Conservation (phyloP, 805 yeast species). For the Zygosaccharomyces bisporus region DNA sequence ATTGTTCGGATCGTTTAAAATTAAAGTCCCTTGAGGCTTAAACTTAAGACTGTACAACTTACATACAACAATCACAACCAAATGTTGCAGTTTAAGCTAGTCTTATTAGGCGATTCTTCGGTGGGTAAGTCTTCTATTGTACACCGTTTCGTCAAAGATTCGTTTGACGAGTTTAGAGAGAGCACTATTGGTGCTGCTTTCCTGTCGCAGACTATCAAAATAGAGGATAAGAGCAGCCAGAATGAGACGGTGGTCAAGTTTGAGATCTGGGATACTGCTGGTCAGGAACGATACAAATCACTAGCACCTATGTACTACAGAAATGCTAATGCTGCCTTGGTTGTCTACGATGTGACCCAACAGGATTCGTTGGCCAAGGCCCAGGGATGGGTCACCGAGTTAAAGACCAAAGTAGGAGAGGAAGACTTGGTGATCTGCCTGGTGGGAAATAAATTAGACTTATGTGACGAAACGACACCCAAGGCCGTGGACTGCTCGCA, state of each 20-base stretch:
- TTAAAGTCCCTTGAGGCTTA: slow-evolving; percentile 4
- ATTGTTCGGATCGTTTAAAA: not conserved
- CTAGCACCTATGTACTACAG: slow-evolving; percentile 82
- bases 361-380: slow-evolving; percentile 72
- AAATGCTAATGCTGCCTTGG: slow-evolving; percentile 77
- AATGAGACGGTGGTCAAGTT: slow-evolving; percentile 40
- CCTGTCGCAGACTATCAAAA: slow-evolving; percentile 68
- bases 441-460: slow-evolving; percentile 83
- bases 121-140: slow-evolving; percentile 82
- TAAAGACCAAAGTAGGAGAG: slow-evolving; percentile 75
- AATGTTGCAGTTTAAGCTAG: slow-evolving; percentile 58
- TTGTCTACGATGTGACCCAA: slow-evolving; percentile 80
- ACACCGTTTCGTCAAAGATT: slow-evolving; percentile 67
- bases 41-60: slow-evolving; percentile 1
- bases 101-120: slow-evolving; percentile 76
- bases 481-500: slow-evolving; percentile 44
- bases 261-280: slow-evolving; percentile 95
- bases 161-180: slow-evolving; percentile 75
- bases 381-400: slow-evolving; percentile 85
- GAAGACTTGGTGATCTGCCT: slow-evolving; percentile 72
- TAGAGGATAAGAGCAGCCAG: slow-evolving; percentile 21
- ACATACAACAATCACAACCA: slow-evolving; percentile 2
- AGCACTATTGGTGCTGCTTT: slow-evolving; percentile 99
- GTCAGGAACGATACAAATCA: slow-evolving; percentile 83
- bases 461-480: slow-evolving; percentile 41